These are phyloP conservation scores for Aspergillus sp. DNA, from an alignment of 2,329 filamentous ascomycete genomes.

Conservation along the genomic window DNA sequence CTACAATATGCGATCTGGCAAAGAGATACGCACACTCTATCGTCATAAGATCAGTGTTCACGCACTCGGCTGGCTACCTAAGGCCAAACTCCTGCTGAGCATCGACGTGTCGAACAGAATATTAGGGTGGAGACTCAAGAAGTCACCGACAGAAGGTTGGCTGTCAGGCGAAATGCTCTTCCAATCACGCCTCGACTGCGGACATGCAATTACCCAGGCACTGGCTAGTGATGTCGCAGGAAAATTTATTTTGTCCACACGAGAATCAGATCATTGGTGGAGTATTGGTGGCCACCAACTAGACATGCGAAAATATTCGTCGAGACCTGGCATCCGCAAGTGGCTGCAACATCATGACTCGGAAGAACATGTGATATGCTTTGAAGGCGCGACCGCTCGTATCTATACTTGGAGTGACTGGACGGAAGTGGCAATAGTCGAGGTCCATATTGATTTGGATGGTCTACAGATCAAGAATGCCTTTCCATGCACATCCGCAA, in stretches of 20 bases:
- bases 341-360: not conserved
- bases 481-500: not conserved
- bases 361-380: not conserved
- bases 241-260: not conserved
- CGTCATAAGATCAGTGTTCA: not conserved
- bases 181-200: not conserved
- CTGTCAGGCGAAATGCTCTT: not conserved
- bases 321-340: not conserved
- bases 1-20: not conserved
- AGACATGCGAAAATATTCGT: not conserved
- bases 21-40: not conserved
- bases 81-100: not conserved
- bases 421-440: not conserved
- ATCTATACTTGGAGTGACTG: not conserved
- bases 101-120: not conserved
- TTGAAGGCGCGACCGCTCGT: not conserved
- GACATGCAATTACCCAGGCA: not conserved
- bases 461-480: not conserved
- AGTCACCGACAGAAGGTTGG: not conserved
- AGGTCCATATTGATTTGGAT: not conserved
- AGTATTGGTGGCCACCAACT: not conserved
- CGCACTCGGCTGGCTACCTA: not conserved
- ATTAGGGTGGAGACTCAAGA: not conserved
- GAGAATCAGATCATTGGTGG: not conserved
- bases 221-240: not conserved